phyloP scores from a whole-genome alignment of 2,329 filamentous ascomycete species.

The Lecanoromycetidae sp. region DNA sequence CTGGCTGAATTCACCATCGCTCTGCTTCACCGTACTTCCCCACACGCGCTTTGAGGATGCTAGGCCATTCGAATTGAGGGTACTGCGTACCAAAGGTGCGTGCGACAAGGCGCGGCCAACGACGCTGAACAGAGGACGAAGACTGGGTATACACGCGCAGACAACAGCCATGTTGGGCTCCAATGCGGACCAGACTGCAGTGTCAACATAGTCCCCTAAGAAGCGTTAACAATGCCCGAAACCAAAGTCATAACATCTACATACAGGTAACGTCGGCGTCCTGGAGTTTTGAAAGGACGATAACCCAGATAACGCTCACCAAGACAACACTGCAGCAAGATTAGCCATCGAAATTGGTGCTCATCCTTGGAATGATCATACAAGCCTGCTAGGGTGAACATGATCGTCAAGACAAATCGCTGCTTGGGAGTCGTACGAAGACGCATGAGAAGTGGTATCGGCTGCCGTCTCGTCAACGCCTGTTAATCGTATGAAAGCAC shows the following conservation, averaged over 20 bases:
- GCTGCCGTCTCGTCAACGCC: conserved; percentile 1
- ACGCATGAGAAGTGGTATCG: conserved; percentile 13
- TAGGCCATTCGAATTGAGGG: background rate
- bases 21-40: background rate
- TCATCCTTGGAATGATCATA: background rate
- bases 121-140: conserved; percentile 9
- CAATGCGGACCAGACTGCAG: conserved; percentile 18
- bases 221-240: no score
- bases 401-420: conserved; percentile 7
- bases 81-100: background rate
- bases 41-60: background rate
- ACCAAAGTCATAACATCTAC: background rate
- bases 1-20: background rate
- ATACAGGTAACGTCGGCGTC: conserved; percentile 23
- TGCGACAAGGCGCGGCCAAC: background rate
- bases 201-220: conserved; percentile 24
- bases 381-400: conserved; percentile 14
- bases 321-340: conserved; percentile 18
- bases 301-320: conserved; percentile 27
- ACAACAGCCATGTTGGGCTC: conserved; percentile 13
- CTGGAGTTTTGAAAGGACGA: conserved; percentile 26
- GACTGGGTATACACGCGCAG: conserved; percentile 14
- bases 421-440: conserved; percentile 10
- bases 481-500: background rate
- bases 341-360: background rate